A percentile compares a stretch with the other conserved stretches of the same genome.
phyloP scores from a whole-genome alignment of 805 yeast species.

The Sugiyamaella smithiae region DNA sequence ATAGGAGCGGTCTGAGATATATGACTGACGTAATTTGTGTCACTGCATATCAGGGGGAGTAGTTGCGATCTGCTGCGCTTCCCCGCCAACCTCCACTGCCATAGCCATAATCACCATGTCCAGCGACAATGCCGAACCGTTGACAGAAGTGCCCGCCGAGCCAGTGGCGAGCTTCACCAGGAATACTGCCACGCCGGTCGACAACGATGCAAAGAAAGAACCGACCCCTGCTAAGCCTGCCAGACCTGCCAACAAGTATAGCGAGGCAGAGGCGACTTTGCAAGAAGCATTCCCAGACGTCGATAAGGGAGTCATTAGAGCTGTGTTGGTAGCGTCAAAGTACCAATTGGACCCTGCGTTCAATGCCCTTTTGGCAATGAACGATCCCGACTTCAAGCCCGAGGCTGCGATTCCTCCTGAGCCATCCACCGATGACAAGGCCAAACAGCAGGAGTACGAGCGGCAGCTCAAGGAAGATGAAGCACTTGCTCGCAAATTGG shows the following conservation, averaged over 20 bases:
- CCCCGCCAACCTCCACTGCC: too few species aligned
- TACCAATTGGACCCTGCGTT: conserved; percentile 84
- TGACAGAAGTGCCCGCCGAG: conserved; percentile 7
- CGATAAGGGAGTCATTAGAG: conserved; percentile 68
- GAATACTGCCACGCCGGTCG: not conserved
- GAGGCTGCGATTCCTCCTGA: conserved; percentile 32
- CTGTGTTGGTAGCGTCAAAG: conserved; percentile 80
- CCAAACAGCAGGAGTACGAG: conserved; percentile 33
- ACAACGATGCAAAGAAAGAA: not conserved
- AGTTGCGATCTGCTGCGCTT: too few species aligned
- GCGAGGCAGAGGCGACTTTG: conserved; percentile 55
- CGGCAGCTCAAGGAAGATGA: conserved; percentile 72
- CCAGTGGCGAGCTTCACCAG: not conserved
- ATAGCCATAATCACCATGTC: conserved; percentile 1
- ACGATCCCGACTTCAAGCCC: conserved; percentile 47
- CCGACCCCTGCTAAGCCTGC: conserved; percentile 46
- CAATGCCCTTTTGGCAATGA: conserved; percentile 75
- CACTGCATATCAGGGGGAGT: conserved; percentile 4
- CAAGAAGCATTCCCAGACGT: conserved; percentile 82
- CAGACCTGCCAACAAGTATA: conserved; percentile 62
- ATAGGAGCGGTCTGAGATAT: not conserved
- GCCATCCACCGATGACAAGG: conserved; percentile 21
- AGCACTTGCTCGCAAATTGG: conserved; percentile 73
- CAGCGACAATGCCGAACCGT: conserved; percentile 2
- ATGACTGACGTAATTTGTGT: not conserved